Conservation (phyloP, 306 rosid species). For the Vachellia pachyceras region DNA sequence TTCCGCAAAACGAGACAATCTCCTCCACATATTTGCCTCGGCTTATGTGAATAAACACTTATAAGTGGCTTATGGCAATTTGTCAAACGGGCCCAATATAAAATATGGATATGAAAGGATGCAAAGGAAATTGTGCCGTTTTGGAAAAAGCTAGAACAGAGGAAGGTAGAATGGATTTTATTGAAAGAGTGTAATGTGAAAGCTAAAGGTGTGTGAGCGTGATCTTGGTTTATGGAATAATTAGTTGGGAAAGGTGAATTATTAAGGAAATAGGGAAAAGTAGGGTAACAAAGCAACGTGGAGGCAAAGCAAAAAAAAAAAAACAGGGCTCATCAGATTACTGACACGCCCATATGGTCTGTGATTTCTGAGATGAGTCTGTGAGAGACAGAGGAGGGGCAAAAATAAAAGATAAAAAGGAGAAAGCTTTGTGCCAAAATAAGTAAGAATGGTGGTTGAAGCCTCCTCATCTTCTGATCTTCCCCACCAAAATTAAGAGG, state of each 20-base stretch:
- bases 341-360: conserved; percentile 32
- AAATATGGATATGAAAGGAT: not conserved
- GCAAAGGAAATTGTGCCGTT: not conserved
- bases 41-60: no score
- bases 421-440: not conserved
- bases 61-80: no score
- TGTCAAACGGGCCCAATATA: no score
- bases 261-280: conserved; percentile 1
- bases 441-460: not conserved
- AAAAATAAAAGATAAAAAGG: not conserved
- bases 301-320: conserved; percentile 38
- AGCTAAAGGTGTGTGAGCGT: not conserved
- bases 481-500: not conserved
- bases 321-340: conserved; percentile 3
- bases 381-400: not conserved
- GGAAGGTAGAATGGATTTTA: not conserved
- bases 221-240: not conserved
- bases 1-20: no score
- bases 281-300: conserved; percentile 20
- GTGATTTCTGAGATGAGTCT: not conserved
- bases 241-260: conserved; percentile 27
- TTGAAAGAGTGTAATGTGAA: not conserved
- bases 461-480: not conserved
- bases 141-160: not conserved
- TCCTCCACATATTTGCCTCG: no score